These are phyloP conservation scores for Populus euphratica DNA, from an alignment of 345 rosid genomes.

Conservation along the genomic window DNA sequence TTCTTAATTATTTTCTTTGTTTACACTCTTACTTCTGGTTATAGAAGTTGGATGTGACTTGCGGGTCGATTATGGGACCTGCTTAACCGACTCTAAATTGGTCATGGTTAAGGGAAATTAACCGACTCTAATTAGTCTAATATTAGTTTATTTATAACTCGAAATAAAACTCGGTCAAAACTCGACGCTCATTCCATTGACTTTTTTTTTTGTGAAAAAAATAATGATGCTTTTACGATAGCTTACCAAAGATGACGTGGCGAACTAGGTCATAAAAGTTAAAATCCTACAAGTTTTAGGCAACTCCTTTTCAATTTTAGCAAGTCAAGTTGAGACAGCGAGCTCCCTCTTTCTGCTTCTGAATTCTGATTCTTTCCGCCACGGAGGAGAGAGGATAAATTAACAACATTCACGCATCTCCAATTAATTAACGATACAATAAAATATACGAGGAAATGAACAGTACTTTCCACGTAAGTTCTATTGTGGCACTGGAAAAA, in stretches of 20 bases:
- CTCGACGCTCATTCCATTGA: too few species aligned
- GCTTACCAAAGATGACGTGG: neutral
- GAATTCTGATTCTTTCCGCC: neutral
- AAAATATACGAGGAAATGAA: too few species aligned
- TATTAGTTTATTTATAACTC: too few species aligned
- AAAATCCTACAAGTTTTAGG: neutral
- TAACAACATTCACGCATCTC: neutral
- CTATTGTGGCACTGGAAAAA: too few species aligned
- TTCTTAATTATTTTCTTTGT: neutral
- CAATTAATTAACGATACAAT: neutral
- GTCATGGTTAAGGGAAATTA: too few species aligned
- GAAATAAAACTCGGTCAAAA: too few species aligned
- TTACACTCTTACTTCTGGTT: neutral
- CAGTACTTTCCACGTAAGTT: too few species aligned
- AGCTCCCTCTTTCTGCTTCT: neutral
- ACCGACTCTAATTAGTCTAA: too few species aligned
- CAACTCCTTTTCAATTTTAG: neutral
- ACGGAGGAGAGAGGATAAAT: neutral
- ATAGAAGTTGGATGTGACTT: too few species aligned
- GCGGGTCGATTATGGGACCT: too few species aligned
- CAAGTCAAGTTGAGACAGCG: neutral
- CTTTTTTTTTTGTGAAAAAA: too few species aligned
- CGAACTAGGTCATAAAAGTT: neutral
- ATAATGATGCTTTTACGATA: neutral
- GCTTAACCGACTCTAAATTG: too few species aligned